Evolutionary conservation across 176 grass and related monocot genomes (phyloP).

Genomic region (Phragmites australis): DNA sequence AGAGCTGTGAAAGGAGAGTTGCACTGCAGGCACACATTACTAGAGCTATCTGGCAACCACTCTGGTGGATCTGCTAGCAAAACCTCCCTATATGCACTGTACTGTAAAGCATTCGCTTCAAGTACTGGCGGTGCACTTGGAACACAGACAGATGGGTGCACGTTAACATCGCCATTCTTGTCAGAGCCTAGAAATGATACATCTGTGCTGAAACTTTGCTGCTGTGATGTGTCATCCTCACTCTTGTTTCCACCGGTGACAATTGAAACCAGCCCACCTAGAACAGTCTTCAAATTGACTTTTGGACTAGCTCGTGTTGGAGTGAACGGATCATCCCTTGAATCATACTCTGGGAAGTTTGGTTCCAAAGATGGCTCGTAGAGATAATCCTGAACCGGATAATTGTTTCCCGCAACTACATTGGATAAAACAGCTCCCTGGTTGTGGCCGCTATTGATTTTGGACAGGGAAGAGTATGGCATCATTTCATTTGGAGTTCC

Average conservation of each 20-base stretch:
- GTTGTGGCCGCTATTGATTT: slow-evolving; percentile 18
- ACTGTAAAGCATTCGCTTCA: slow-evolving; percentile 54
- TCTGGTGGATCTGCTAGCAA: slow-evolving; percentile 75
- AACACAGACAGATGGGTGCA: slow-evolving; percentile 77
- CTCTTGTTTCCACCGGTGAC: slow-evolving; percentile 46
- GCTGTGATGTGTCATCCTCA: not conserved
- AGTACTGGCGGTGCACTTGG: slow-evolving; percentile 77
- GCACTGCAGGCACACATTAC: slow-evolving; percentile 70
- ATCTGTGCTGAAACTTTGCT: slow-evolving; percentile 47
- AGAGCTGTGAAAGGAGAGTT: slow-evolving; percentile 65
- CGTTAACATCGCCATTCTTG: slow-evolving; percentile 55
- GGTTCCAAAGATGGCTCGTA: slow-evolving; percentile 55
- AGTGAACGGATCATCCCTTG: slow-evolving; percentile 20
- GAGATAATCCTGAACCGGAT: slow-evolving; percentile 38
- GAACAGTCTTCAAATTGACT: slow-evolving; percentile 73
- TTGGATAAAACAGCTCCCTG: slow-evolving; percentile 29
- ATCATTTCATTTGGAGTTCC: slow-evolving; percentile 47
- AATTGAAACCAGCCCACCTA: slow-evolving; percentile 64
- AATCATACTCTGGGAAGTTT: slow-evolving; percentile 48
- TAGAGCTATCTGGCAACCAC: slow-evolving; percentile 84
- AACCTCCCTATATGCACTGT: slow-evolving; percentile 51
- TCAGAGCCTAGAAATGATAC: slow-evolving; percentile 75
- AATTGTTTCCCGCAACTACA: slow-evolving; percentile 27
- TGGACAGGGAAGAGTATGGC: slow-evolving; percentile 61
- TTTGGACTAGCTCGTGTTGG: slow-evolving; percentile 36